phyloP scores from a whole-genome alignment of 192 early-diverging fungal genomes.

The Mortierella hygrophila region DNA sequence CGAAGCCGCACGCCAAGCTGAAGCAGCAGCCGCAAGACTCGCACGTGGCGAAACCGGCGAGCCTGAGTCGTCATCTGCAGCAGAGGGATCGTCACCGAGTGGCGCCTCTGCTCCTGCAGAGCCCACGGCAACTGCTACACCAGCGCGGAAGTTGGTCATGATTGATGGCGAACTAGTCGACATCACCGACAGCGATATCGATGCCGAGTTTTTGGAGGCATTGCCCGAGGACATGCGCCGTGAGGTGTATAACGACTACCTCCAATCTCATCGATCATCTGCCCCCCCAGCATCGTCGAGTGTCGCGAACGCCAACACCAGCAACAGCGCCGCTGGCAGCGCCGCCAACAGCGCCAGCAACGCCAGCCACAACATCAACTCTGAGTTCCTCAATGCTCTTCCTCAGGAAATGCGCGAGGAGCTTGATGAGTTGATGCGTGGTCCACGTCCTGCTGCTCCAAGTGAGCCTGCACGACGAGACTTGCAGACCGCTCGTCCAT shows the following conservation, averaged over 20 bases:
- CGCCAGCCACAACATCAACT: slow-evolving; percentile 63
- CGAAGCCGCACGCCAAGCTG: slow-evolving; percentile 45
- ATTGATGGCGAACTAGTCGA: slow-evolving; percentile 87
- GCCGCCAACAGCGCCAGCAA: slow-evolving; percentile 18
- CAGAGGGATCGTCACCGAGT: slow-evolving; percentile 18
- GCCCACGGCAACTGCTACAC: slow-evolving; percentile 13
- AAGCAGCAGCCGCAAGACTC: slow-evolving; percentile 21
- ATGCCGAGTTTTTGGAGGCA: slow-evolving; percentile 92
- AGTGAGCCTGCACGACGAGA: neutral
- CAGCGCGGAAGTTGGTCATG: slow-evolving; percentile 68
- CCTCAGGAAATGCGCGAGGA: slow-evolving; percentile 93
- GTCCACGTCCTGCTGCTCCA: slow-evolving; percentile 33
- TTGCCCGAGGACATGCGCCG: slow-evolving; percentile 93
- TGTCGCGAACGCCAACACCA: neutral
- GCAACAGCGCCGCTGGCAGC: slow-evolving; percentile 15
- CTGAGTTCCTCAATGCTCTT: slow-evolving; percentile 92
- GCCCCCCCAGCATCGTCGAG: slow-evolving; percentile 13
- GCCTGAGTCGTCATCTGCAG: slow-evolving; percentile 28
- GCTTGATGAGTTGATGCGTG: slow-evolving; percentile 75
- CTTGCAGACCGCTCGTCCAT: neutral
- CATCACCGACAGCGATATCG: slow-evolving; percentile 95
- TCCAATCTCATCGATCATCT: slow-evolving; percentile 48
- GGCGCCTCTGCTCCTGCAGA: slow-evolving; percentile 22
- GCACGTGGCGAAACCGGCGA: slow-evolving; percentile 28
- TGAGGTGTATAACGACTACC: slow-evolving; percentile 91